A percentile compares a stretch with the other conserved stretches of the same genome.
Evolutionary conservation across 352 stramenopile genomes (phyloP).

Genomic region (Phytophthora colocasiae): DNA sequence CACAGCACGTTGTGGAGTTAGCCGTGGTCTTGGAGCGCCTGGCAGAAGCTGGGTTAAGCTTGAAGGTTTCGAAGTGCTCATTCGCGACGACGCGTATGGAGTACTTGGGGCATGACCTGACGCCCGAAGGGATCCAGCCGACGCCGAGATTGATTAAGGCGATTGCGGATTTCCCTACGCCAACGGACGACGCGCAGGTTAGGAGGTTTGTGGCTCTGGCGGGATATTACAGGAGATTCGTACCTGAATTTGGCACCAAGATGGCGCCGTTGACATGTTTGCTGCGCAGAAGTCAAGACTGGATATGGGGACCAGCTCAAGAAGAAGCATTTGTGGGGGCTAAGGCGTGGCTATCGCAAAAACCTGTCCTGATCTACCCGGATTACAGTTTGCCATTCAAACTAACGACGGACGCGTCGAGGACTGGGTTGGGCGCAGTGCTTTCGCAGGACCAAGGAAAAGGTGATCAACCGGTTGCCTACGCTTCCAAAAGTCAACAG

Average conservation of each 20-base stretch:
- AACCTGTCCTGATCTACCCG: conserved; percentile 18
- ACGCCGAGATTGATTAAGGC: conserved; percentile 8
- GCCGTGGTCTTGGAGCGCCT: conserved; percentile 11
- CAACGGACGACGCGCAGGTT: conserved; percentile 7
- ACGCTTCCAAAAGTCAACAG: conserved; percentile 28
- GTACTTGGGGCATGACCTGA: conserved; percentile 36
- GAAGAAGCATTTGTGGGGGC: conserved; percentile 26
- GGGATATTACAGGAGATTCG: conserved; percentile 33
- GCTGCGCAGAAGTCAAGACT: conserved; percentile 19
- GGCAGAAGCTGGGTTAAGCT: conserved; percentile 8
- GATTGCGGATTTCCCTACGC: conserved; percentile 11
- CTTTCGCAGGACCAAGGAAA: conserved; percentile 29
- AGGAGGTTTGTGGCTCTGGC: conserved; percentile 34
- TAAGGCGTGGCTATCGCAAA: conserved; percentile 9
- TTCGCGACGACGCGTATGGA: conserved; percentile 26
- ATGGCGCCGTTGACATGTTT: conserved; percentile 31
- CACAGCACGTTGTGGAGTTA: conserved; percentile 25
- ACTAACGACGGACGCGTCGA: conserved; percentile 34
- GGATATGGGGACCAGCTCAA: conserved; percentile 28
- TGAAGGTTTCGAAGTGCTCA: conserved; percentile 29
- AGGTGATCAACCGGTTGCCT: conserved; percentile 20
- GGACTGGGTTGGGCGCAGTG: conserved; percentile 20
- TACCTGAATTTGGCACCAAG: conserved; percentile 20
- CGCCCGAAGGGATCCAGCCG: conserved; percentile 6
- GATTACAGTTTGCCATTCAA: conserved; percentile 41